Base-by-base conservation (phyloP, 2,329 filamentous ascomycete genomes). In the Microdochium trichocladiopsis region DNA sequence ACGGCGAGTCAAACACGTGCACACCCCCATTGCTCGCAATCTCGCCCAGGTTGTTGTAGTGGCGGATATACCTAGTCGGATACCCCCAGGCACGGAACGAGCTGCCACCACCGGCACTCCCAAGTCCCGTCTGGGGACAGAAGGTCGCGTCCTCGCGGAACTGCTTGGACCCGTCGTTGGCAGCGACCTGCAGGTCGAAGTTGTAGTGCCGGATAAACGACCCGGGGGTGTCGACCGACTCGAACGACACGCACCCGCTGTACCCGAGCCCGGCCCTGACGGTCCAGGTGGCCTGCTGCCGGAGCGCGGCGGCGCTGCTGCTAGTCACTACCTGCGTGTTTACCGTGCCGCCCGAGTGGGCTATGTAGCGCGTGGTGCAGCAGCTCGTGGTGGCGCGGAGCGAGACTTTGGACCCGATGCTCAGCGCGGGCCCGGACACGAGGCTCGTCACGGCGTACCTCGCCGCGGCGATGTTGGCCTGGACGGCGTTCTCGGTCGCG, bases 101-200 rank as follows among this genome's bases (percentile, higher is more conserved):
- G 55, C 55, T 75, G 6, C 77, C 80, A 45, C 71, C 61, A 4
- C 78, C 77, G 56, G 64, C 78, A 18, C 36, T 16, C 5, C 36
- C n/a, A 22, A 86, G 65, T 0, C 75, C 76, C 1, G 72, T 53
- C 62, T 77, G 71, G 0, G 79, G 70, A 60, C 83, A 86, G 65
- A 86, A 86, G 0, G 83, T 86, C 8, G 82, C 80, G 48, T 86
- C 82, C 57, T 86, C 81, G 3, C 66, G 36, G 66, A 85, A 83
- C 50, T 69, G 66, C 69, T 84, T 82, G 52, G 69, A 71, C 51
- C 74, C 73, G 55, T 85, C 82, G 56, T 76, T 74, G 52, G 74
- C 71, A 43, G 69, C 64, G 47, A 85, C 57, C 31, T 63, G 48
- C 1, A 86, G 75, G 25, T 22, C 70, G 50, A 82, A 86, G 64